A percentile compares a stretch with the other conserved stretches of the same genome.
Evolutionary conservation across 2,329 filamentous ascomycete species (phyloP).

Genomic region (Lojkania enalia): DNA sequence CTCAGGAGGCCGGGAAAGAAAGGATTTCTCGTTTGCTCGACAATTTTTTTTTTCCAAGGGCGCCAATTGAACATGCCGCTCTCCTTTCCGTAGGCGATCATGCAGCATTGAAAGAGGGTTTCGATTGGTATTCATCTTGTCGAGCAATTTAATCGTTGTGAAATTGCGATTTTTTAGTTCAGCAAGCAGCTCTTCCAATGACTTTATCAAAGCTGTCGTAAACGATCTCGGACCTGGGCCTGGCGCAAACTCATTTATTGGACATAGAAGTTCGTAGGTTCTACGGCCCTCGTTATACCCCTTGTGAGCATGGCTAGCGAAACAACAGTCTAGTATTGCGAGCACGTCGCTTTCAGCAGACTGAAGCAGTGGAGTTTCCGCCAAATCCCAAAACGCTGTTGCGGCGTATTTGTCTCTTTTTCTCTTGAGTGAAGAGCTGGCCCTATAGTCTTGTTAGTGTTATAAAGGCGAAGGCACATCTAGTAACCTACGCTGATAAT

Average conservation of each 20-base stretch:
- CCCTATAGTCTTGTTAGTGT: not conserved
- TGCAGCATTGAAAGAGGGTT: conserved; percentile 3
- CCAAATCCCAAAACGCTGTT: conserved; percentile 23
- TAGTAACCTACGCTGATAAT: conserved; percentile 21
- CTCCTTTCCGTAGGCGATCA: conserved; percentile 16
- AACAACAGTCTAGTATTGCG: conserved; percentile 38
- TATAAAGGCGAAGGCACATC: not conserved
- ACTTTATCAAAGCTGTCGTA: conserved; percentile 17
- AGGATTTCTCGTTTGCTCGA: conserved; percentile 8
- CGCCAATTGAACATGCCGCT: conserved; percentile 18
- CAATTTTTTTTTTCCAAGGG: conserved; percentile 13
- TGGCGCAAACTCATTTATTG: conserved; percentile 6
- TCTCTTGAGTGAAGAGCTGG: not conserved
- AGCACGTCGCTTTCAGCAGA: conserved; percentile 28
- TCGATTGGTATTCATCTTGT: conserved; percentile 16
- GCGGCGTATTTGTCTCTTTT: conserved; percentile 3
- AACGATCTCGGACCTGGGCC: conserved; percentile 20
- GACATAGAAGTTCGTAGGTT: conserved; percentile 17
- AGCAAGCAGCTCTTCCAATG: conserved; percentile 10
- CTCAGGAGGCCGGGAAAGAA: conserved; percentile 7
- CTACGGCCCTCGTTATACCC: conserved; percentile 4
- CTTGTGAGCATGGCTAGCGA: conserved; percentile 28
- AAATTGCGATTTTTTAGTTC: conserved; percentile 8
- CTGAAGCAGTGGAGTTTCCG: conserved; percentile 19
- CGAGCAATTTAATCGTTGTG: conserved; percentile 10